Conservation (phyloP, 805 yeast species). For the Candida patagonica region DNA sequence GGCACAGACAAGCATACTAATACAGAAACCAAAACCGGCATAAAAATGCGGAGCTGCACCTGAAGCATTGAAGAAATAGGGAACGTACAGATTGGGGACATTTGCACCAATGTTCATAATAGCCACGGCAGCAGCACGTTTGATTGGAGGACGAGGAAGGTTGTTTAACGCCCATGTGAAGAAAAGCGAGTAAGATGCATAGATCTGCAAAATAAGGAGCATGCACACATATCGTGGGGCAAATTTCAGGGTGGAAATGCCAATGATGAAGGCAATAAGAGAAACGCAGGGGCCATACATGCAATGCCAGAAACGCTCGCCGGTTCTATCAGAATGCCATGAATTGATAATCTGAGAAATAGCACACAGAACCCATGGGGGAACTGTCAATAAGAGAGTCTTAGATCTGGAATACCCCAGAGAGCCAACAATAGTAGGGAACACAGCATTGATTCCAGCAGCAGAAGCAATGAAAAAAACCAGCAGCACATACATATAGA, state of each 20-base stretch:
- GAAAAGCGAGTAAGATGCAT: conserved; percentile 44
- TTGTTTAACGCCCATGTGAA: conserved; percentile 49
- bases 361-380: conserved; percentile 47
- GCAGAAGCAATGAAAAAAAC: conserved; percentile 44
- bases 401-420: conserved; percentile 41
- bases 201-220: conserved; percentile 44
- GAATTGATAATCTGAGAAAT: conserved; percentile 44
- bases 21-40: conserved; percentile 21
- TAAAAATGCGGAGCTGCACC: conserved; percentile 20
- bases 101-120: conserved; percentile 36
- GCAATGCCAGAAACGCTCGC: conserved; percentile 44
- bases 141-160: conserved; percentile 47
- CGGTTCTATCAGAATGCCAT: conserved; percentile 45
- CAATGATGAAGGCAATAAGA: conserved; percentile 19
- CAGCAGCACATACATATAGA: conserved; percentile 4
- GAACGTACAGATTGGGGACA: conserved; percentile 21
- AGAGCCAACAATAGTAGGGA: conserved; percentile 54
- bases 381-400: conserved; percentile 50
- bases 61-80: conserved; percentile 17
- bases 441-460: conserved; percentile 50
- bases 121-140: conserved; percentile 47
- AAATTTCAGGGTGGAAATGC: conserved; percentile 33
- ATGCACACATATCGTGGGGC: conserved; percentile 54
- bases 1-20: conserved; percentile 13
- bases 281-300: conserved; percentile 34